Evolutionary conservation across 2,329 filamentous ascomycete species (phyloP), one percentile per base, ranked within the genome.

Genomic region (Fusarium ambrosium): DNA sequence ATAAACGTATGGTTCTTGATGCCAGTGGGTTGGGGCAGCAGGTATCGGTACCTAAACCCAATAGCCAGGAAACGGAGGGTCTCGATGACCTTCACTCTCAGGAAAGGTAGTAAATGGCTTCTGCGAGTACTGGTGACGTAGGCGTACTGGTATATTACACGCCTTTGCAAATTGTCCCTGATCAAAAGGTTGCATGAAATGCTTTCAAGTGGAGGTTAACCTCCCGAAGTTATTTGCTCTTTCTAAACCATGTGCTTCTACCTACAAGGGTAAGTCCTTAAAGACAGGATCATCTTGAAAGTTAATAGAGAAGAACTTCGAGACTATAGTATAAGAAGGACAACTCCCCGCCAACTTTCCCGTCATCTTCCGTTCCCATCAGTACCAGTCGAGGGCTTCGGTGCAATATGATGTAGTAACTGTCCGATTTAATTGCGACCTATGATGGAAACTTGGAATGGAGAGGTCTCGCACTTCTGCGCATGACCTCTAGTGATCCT

Each of bases 1-100:
- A 70, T 65, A 45, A 74, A 70, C 72, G 62, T 64, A 70, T 62
- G 69, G 66, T 65, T 70, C 62, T 74, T 70, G 51, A 66, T 39
- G 20, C 2, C 43, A 48, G 43, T 48, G 43, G 27, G 48, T 32
- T 53, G 48, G 48, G 48, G 18, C 27, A 53, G 16, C 48, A 20
- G 10, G 48, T 32, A n/a, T 13, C 32, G 10, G 32, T 34, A 34
- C 29, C 29, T 32, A 11, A 1, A 32, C 29, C 29, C 29, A 32
- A 32, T 32, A 32, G 29, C 20, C 7, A 14, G 20, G 41, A 51
- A 51, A 18, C 4, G 0, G 7, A 45, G 41, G 18, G 41, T 9
- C 41, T 45, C 6, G 13, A 45, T 22, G 41, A 45, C 3, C 41
- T 45, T 22, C 11, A 22, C 22, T 43, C 11, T 14, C 22, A 22